A percentile compares a stretch with the other conserved stretches of the same genome.
phyloP scores from a whole-genome alignment of 805 yeast genomes.

The Metschnikowia bowlesiae region DNA sequence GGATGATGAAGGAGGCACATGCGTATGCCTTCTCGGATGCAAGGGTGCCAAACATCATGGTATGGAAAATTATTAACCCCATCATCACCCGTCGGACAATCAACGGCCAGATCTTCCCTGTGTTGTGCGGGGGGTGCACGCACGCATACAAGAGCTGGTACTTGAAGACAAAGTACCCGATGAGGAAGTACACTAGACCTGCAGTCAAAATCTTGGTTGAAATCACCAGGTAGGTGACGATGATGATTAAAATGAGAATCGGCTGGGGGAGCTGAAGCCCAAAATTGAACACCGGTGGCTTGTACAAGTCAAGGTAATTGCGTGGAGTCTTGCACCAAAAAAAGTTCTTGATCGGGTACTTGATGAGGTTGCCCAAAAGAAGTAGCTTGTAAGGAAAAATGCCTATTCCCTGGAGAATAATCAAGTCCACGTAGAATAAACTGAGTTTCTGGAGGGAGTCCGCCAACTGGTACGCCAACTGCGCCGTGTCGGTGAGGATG shows the following conservation, averaged over 20 bases:
- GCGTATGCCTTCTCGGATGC: slow-evolving; percentile 77
- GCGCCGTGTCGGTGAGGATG: slow-evolving; percentile 82
- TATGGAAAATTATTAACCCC: slow-evolving; percentile 79
- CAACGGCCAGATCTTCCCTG: slow-evolving; percentile 94
- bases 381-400: slow-evolving; percentile 87
- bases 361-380: slow-evolving; percentile 70
- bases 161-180: slow-evolving; percentile 87
- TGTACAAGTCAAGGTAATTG: slow-evolving; percentile 68
- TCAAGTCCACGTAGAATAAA: slow-evolving; percentile 82
- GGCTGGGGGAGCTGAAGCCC: slow-evolving; percentile 93
- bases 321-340: slow-evolving; percentile 80
- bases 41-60: slow-evolving; percentile 89
- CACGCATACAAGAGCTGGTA: slow-evolving; percentile 86
- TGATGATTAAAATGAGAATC: slow-evolving; percentile 74
- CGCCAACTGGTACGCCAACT: slow-evolving; percentile 83
- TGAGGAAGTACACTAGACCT: slow-evolving; percentile 75
- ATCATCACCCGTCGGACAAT: slow-evolving; percentile 76
- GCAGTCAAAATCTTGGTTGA: slow-evolving; percentile 82
- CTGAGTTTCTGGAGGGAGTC: slow-evolving; percentile 75
- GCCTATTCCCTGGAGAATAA: slow-evolving; percentile 78
- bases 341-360: slow-evolving; percentile 52
- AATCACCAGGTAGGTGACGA: slow-evolving; percentile 82
- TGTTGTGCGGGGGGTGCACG: slow-evolving; percentile 94
- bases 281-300: slow-evolving; percentile 88
- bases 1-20: slow-evolving; percentile 66